Base-by-base conservation (phyloP, 2,329 filamentous ascomycete genomes). In the Pyricularia sp. region DNA sequence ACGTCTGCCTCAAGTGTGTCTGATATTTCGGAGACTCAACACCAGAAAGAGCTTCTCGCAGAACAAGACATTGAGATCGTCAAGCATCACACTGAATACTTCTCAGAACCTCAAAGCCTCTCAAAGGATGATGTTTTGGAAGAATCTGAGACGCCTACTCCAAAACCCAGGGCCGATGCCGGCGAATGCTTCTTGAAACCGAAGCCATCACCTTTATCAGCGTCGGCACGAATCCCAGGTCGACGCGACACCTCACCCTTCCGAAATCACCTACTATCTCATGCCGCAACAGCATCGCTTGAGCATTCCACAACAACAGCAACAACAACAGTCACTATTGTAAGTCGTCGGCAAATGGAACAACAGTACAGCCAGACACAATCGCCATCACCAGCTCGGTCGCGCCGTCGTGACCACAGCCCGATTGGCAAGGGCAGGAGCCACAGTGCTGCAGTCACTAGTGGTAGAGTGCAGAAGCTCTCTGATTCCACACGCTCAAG, bases 401-500 rank as follows among this genome's bases (percentile, higher is more conserved):
- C 72, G 65, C 70, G 67, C 24, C 69, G 70, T 68, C 72, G 75
- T 65, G 75, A 75, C 62, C 66, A 67, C 61, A 77, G 73, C 67
- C 73, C 76, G 49, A 2, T 57, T 55, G 70, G 72, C 62, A 66
- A 69, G 68, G 68, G 70, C 67, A 68, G 71, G 70, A 69, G 78
- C 69, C 77, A 78, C 68, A 79, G 78, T 73, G 80, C 78, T 35
- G 80, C 80, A 62, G 76, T 79, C 70, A 71, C 74, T 65, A 60
- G 77, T 80, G 79, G 78, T 67, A 76, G 53, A 30, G 30, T 84
- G 68, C 79, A 79, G 67, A 84, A 84, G 70, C 71, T 77, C 64
- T 71, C 73, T 66, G 71, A 76, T 65, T 79, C 81, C 67, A 68
- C 73, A 30, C 75, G 78, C 70, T 75, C 74, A 66, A 77, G 78